Evolutionary conservation across 345 rosid genomes (phyloP), one percentile per base, ranked within the genome.

Genomic region (Passiflora organensis): DNA sequence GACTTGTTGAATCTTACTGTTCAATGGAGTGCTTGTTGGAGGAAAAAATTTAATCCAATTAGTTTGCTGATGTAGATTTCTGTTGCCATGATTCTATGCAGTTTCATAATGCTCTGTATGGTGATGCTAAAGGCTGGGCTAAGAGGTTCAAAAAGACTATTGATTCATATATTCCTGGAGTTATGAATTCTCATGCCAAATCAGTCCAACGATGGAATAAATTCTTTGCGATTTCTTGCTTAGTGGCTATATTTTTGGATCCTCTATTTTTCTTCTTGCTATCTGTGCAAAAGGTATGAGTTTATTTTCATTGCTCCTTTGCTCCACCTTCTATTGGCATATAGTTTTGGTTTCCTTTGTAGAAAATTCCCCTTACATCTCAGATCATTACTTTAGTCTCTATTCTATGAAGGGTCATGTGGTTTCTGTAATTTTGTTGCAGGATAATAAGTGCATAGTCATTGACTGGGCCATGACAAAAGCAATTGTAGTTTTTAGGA

Each of bases 51-150:
- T 49, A 16, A 14, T 28, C 52, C 41, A 1, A 12, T 25, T 17
- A n/a, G 16, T 28, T 59, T 51, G 1, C 11, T 23, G 44, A 53
- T 56, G 48, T 13, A 53, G 5, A 21, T 25, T 53, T 62, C 13
- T 34, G 3, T 22, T 36, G 32, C 39, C 0, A 23, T 47, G n/a
- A 20, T 43, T 32, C 16, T 51, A 46, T 66, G 63, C 77, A 87
- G 97, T 80, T 76, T 58, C 87, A 79, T 52, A 80, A 78, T 71
- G 72, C 61, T 75, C 69, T 87, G 11, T 82, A 85, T 17, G 95
- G 82, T 51, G 95, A 85, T 67, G 95, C 96, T 57, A 79, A 77
- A 77, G 87, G 98, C 10, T 85, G 98, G 85, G 88, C 84, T 21
- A 85, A 67, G 67, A 59, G 84, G 51, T 65, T 75, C 52, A 34